Evolutionary conservation across 305 asterid genomes (phyloP).

Genomic region (Euphrasia arctica): DNA sequence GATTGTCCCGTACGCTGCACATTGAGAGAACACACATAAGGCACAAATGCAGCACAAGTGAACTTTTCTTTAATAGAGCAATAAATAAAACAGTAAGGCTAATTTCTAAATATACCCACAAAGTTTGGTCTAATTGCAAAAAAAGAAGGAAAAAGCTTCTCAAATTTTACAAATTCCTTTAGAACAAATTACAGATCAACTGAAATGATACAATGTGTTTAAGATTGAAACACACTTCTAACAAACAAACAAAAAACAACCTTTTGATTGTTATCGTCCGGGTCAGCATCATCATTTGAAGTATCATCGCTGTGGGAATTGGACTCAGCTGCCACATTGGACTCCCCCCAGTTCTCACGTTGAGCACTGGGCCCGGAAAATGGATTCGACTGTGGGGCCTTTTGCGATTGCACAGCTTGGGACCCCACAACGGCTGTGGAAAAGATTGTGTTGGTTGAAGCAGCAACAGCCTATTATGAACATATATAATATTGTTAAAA

Average conservation of each 20-base stretch:
- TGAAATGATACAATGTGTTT: too few relatives aligned
- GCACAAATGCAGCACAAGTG: neutral
- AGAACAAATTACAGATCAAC: too few relatives aligned
- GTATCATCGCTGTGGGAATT: conserved; percentile 73
- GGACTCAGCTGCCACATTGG: conserved; percentile 27
- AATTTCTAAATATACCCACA: too few relatives aligned
- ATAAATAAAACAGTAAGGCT: too few relatives aligned
- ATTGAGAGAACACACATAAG: conserved; percentile 21
- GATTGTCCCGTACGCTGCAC: conserved; percentile 73
- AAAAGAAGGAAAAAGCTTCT: too few relatives aligned
- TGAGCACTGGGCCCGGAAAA: conserved; percentile 20
- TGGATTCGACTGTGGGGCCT: too few relatives aligned
- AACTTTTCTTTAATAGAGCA: too few relatives aligned
- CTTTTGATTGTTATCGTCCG: conserved; percentile 66
- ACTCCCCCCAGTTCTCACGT: conserved; percentile 89
- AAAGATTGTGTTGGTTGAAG: conserved; percentile 40
- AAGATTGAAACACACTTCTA: neutral
- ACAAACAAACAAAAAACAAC: conserved; percentile 29
- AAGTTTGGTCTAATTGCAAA: too few relatives aligned
- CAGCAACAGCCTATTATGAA: conserved; percentile 38
- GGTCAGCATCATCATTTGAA: conserved; percentile 67
- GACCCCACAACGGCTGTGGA: conserved; percentile 30
- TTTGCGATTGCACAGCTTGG: too few relatives aligned
- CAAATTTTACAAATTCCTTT: too few relatives aligned
- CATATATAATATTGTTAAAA: conserved; percentile 3